Conservation (phyloP, 2,329 filamentous ascomycete species). For the Phoma sp. region DNA sequence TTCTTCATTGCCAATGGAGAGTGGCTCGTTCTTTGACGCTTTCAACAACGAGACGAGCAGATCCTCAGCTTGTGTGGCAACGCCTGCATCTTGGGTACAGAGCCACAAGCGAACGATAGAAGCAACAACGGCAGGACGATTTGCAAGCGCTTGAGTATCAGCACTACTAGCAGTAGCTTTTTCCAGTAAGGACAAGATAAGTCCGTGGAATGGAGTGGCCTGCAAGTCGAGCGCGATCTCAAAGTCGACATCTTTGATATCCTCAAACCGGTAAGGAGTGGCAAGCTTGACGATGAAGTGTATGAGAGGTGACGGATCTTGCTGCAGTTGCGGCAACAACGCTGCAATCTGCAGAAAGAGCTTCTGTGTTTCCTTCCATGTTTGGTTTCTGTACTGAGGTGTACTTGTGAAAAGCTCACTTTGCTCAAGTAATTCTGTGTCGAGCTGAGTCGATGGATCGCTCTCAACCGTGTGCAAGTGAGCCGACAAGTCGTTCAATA, state of each 20-base stretch:
- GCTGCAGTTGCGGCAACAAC: slow-evolving; percentile 60
- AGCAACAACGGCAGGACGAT: slow-evolving; percentile 60
- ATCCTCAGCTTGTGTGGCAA: slow-evolving; percentile 61
- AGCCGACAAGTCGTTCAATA: slow-evolving; percentile 41
- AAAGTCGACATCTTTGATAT: slow-evolving; percentile 59
- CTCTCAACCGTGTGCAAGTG: slow-evolving; percentile 54
- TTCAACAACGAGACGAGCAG: slow-evolving; percentile 60
- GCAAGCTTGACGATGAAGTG: slow-evolving; percentile 59
- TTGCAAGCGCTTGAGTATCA: slow-evolving; percentile 65
- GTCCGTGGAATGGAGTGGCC: slow-evolving; percentile 58
- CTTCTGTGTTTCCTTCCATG: slow-evolving; percentile 38
- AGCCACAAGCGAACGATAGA: slow-evolving; percentile 66
- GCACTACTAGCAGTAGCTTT: slow-evolving; percentile 60
- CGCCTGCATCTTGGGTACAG: slow-evolving; percentile 59
- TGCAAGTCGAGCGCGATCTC: slow-evolving; percentile 59
- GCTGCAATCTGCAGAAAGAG: slow-evolving; percentile 56
- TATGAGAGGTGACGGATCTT: slow-evolving; percentile 63
- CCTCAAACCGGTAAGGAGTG: slow-evolving; percentile 49
- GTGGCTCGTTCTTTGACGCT: slow-evolving; percentile 49
- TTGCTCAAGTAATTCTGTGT: slow-evolving; percentile 58
- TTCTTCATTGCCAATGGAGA: slow-evolving; percentile 47
- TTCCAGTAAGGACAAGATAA: slow-evolving; percentile 61
- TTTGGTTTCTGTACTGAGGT: slow-evolving; percentile 33
- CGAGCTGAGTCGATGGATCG: slow-evolving; percentile 54
- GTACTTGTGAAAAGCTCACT: slow-evolving; percentile 52